A percentile compares a stretch with the other conserved stretches of the same genome.
Evolutionary conservation across 1,139 yeast species (phyloP).

Genomic region (Yamadazyma jaroonii): DNA sequence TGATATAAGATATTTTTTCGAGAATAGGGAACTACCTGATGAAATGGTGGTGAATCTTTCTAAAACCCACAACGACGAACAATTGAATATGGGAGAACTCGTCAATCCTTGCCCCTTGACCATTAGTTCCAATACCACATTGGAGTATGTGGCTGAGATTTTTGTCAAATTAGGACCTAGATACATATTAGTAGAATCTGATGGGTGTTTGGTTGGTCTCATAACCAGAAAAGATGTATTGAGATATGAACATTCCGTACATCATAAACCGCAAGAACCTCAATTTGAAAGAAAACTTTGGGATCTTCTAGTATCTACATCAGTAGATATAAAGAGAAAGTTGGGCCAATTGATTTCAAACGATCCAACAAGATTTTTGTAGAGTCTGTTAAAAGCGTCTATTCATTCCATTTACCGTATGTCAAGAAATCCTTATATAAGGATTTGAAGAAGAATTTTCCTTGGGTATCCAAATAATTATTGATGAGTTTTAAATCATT

Average conservation of each 20-base stretch:
- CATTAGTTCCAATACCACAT: conserved; percentile 50
- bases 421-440: conserved; percentile 72
- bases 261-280: conserved; percentile 20
- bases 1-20: conserved; percentile 27
- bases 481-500: conserved; percentile 66
- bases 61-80: neutral
- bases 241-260: conserved; percentile 46
- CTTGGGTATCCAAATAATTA: conserved; percentile 66
- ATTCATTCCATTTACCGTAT: conserved; percentile 79
- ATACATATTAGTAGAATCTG: conserved; percentile 60
- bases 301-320: conserved; percentile 28
- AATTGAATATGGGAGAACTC: conserved; percentile 21
- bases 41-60: conserved; percentile 20
- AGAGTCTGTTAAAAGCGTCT: neutral
- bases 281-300: conserved; percentile 36
- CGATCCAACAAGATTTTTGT: conserved; percentile 23
- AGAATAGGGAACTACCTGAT: conserved; percentile 15
- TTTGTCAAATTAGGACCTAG: conserved; percentile 83
- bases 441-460: conserved; percentile 64
- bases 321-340: conserved; percentile 19
- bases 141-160: conserved; percentile 64
- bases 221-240: conserved; percentile 68
- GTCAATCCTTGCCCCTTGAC: conserved; percentile 66
- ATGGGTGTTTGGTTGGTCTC: conserved; percentile 55
- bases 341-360: conserved; percentile 31